A percentile compares a stretch with the other conserved stretches of the same genome.
Evolutionary conservation across 2,329 filamentous ascomycete species (phyloP).

Genomic region (Karstenula rhodostoma): DNA sequence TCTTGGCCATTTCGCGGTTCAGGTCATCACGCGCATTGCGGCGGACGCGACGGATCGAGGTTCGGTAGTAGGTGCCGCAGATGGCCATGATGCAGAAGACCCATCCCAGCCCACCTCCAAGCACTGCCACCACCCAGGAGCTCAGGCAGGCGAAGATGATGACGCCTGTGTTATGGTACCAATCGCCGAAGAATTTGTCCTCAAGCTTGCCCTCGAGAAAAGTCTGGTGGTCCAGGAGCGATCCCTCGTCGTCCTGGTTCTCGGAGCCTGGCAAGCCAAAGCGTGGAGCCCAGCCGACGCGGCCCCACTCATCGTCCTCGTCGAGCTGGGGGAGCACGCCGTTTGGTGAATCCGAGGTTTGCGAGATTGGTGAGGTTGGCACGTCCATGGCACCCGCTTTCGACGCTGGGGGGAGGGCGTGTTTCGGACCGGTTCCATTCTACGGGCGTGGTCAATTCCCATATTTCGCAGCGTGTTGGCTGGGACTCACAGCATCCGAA

Average conservation of each 20-base stretch:
- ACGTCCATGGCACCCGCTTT: slow-evolving; percentile 72
- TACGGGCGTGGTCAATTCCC: slow-evolving; percentile 31
- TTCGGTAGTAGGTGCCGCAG: slow-evolving; percentile 96
- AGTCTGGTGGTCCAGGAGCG: slow-evolving; percentile 85
- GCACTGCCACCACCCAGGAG: slow-evolving; percentile 87
- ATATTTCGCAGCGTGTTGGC: neutral
- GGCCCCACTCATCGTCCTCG: slow-evolving; percentile 57
- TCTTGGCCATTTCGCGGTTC: slow-evolving; percentile 85
- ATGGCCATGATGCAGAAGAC: slow-evolving; percentile 90
- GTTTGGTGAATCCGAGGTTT: slow-evolving; percentile 58
- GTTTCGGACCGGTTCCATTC: slow-evolving; percentile 71
- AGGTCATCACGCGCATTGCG: slow-evolving; percentile 97
- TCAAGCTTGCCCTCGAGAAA: slow-evolving; percentile 84
- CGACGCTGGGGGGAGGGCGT: slow-evolving; percentile 79
- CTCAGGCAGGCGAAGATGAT: slow-evolving; percentile 91
- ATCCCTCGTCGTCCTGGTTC: slow-evolving; percentile 63
- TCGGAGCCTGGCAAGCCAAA: slow-evolving; percentile 69
- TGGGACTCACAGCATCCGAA: slow-evolving; percentile 71
- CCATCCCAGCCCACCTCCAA: slow-evolving; percentile 93
- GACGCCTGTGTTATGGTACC: slow-evolving; percentile 97
- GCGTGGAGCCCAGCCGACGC: slow-evolving; percentile 86
- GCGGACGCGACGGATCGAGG: slow-evolving; percentile 89
- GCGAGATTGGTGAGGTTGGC: slow-evolving; percentile 57
- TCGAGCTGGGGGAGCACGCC: slow-evolving; percentile 61
- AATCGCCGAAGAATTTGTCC: slow-evolving; percentile 93